A percentile compares a stretch with the other conserved stretches of the same genome.
These are phyloP conservation scores for Colletotrichum liriopes DNA, from an alignment of 2,329 filamentous ascomycete genomes.

Conservation along the genomic window DNA sequence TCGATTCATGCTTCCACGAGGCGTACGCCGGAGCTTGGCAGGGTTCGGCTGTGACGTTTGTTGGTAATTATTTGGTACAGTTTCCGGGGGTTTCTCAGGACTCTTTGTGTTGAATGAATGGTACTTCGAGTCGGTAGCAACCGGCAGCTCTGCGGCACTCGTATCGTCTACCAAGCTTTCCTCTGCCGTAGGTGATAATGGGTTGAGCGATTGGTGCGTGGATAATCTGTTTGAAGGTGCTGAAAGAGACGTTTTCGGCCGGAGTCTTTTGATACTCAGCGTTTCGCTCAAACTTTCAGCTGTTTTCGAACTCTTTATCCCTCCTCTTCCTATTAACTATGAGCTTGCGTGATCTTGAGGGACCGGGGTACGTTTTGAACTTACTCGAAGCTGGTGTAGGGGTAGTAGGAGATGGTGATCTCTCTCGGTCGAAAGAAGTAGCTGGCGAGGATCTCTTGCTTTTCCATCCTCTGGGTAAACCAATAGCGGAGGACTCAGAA, in stretches of 20 bases:
- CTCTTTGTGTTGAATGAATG: neutral
- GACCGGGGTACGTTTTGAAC: constrained; percentile 23
- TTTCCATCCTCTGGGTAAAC: constrained; percentile 56
- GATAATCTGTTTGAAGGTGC: constrained; percentile 37
- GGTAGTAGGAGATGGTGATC: constrained; percentile 57
- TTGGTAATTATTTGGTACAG: neutral
- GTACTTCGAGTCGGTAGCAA: neutral
- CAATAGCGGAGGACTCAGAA: constrained; percentile 59
- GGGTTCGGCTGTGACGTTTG: neutral
- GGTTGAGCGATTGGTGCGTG: constrained; percentile 40
- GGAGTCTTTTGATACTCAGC: constrained; percentile 40
- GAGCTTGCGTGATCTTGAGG: constrained; percentile 30
- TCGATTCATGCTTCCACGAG: neutral
- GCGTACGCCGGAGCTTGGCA: neutral
- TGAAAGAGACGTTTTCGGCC: constrained; percentile 43
- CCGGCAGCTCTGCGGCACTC: neutral
- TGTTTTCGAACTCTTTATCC: constrained; percentile 17
- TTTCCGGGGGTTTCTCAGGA: neutral
- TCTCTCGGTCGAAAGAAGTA: constrained; percentile 45
- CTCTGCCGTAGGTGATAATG: constrained; percentile 51
- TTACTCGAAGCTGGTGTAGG: constrained; percentile 51
- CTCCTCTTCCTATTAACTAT: constrained; percentile 32
- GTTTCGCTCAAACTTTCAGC: constrained; percentile 29
- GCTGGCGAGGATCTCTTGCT: constrained; percentile 43
- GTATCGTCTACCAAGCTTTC: constrained; percentile 45